Evolutionary conservation across 345 rosid species (phyloP).

Genomic region (Heritiera fomes): DNA sequence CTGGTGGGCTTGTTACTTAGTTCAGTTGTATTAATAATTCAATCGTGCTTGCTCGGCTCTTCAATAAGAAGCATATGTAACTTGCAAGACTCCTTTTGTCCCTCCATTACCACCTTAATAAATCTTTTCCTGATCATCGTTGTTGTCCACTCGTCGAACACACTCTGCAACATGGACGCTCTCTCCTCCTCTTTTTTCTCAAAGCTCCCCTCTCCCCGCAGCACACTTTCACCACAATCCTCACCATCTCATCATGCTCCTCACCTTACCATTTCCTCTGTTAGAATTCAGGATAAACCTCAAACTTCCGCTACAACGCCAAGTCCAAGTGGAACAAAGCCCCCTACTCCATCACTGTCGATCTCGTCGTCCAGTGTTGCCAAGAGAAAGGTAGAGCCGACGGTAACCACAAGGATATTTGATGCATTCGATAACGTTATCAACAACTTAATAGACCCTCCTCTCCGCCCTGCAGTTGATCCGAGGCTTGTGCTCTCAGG

Average conservation of each 20-base stretch:
- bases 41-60: too few species aligned
- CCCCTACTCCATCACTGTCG: too few species aligned
- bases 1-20: too few species aligned
- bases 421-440: slow-evolving; percentile 45
- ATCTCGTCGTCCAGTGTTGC: background rate
- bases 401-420: slow-evolving; percentile 25
- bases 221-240: background rate
- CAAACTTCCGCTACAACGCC: background rate
- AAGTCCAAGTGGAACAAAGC: background rate
- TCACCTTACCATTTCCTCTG: background rate
- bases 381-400: background rate
- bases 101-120: background rate
- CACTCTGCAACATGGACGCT: background rate
- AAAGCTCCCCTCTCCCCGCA: background rate
- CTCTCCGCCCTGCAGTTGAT: slow-evolving; percentile 43
- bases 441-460: slow-evolving; percentile 64
- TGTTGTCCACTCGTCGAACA: background rate
- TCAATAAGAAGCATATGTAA: too few species aligned
- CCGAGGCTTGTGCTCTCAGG: slow-evolving; percentile 46
- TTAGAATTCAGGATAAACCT: background rate
- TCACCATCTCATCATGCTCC: background rate
- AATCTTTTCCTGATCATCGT: background rate
- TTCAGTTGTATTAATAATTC: too few species aligned
- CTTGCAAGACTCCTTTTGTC: background rate
- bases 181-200: background rate